phyloP scores from a whole-genome alignment of 495 filamentous ascomycete genomes.

The Lentithecium fluviatile region DNA sequence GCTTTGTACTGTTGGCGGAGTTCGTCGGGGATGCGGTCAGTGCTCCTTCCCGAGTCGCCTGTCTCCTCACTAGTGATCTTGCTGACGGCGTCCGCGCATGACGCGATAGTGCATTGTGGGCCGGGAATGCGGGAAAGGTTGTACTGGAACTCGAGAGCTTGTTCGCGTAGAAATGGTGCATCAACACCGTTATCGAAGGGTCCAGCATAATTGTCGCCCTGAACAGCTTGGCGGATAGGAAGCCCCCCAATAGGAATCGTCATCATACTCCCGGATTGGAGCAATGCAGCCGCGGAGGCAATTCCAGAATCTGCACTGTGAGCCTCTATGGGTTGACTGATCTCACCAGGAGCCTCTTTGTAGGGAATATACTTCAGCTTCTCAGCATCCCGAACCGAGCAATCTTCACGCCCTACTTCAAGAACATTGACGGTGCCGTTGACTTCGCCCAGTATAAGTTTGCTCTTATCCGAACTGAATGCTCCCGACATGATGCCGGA shows the following conservation, averaged over 20 bases:
- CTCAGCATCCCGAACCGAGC: constrained; percentile 26
- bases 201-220: constrained; percentile 38
- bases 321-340: not conserved
- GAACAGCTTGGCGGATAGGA: constrained; percentile 42
- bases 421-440: constrained; percentile 71
- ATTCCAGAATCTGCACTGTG: not conserved
- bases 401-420: constrained; percentile 38
- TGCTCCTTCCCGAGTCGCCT: constrained; percentile 39
- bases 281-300: constrained; percentile 20
- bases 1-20: constrained; percentile 28
- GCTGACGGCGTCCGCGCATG: constrained; percentile 28
- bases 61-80: constrained; percentile 32
- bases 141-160: constrained; percentile 29
- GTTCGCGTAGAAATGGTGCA: constrained; percentile 26
- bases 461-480: constrained; percentile 69
- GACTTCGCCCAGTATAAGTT: constrained; percentile 73
- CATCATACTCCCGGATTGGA: constrained; percentile 32
- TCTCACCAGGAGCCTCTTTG: constrained; percentile 2
- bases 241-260: constrained; percentile 39
- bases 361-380: constrained; percentile 29
- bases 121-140: constrained; percentile 4
- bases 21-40: constrained; percentile 39
- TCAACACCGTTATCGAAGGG: constrained; percentile 24
- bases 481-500: constrained; percentile 63
- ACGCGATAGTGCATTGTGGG: constrained; percentile 24